Base-by-base conservation (phyloP, 2,329 filamentous ascomycete genomes). In the Ophiocordyceps polyrhachis-furcata region DNA sequence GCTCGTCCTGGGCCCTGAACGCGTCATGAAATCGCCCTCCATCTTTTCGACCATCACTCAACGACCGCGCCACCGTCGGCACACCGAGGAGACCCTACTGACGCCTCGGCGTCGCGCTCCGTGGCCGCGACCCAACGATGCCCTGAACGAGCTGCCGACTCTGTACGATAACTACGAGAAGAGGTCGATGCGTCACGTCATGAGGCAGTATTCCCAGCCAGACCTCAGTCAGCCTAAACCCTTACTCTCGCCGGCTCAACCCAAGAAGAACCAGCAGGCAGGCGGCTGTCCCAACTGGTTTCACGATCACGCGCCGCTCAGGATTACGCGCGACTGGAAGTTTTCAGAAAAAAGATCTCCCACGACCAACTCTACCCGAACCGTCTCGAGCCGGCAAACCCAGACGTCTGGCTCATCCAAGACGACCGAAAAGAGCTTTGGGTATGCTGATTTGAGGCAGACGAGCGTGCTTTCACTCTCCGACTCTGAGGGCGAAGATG, bases 91-190 rank as follows among this genome's bases (percentile, higher is more conserved):
- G 35, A 38, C 35, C n/a, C 14, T 40, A 2, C 19, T 31, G n/a
- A 21, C 43, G 12, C 20, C 43, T 29, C 7, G 25, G 25, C 25
- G 4, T 53, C 53, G 28, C 53, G 48, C 49, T 17, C 53, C 47
- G 23, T 50, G 51, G 43, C 46, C 40, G 11, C 48, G 50, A 29
- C 43, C 51, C 41, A 51, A 43, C 19, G 43, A 43, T 20, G 41
- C 59, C 58, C 52, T 62, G 2, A 56, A 60, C 15, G 66, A 65
- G 3, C 55, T 74, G 20, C 62, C 70, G 40, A 67, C 68, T 44
- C 59, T 77, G 3, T 76, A 76, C 51, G 62, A 73, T 45, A 71
- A 76, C 51, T 76, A 77, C 51, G 73, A 76, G 54, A 66, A 73
- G 50, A 69, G 69, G 62, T 68, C 70, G 0, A 68, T 72, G 46